phyloP scores from a whole-genome alignment of 2,329 filamentous ascomycete genomes.

The Dothideomycetes sp. region DNA sequence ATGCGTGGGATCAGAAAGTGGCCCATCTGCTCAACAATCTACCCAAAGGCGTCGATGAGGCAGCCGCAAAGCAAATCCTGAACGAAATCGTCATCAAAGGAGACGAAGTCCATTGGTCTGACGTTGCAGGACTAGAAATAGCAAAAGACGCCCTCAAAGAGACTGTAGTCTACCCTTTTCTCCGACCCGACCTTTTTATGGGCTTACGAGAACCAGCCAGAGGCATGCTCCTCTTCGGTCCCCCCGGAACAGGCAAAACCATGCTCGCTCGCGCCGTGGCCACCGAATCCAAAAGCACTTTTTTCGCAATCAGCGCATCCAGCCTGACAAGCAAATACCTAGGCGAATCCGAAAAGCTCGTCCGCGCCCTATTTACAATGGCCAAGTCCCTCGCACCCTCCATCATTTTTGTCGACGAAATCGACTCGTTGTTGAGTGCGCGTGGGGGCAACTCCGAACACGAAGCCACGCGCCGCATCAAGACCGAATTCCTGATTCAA shows the following conservation, averaged over 20 bases:
- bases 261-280: slow-evolving; percentile 94
- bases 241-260: slow-evolving; percentile 95
- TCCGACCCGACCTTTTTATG: slow-evolving; percentile 91
- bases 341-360: slow-evolving; percentile 92
- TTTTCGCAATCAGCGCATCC: slow-evolving; percentile 93
- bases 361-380: slow-evolving; percentile 81
- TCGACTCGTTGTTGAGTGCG: slow-evolving; percentile 82
- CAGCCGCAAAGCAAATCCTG: slow-evolving; percentile 79
- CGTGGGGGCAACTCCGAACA: slow-evolving; percentile 77
- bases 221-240: slow-evolving; percentile 92
- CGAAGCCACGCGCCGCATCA: slow-evolving; percentile 85
- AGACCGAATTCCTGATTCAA: slow-evolving; percentile 95
- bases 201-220: slow-evolving; percentile 85
- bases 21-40: slow-evolving; percentile 61
- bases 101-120: slow-evolving; percentile 88
- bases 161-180: slow-evolving; percentile 91
- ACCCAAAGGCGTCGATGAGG: slow-evolving; percentile 69
- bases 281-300: slow-evolving; percentile 87
- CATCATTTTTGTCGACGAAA: slow-evolving; percentile 98
- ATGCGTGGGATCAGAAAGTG: slow-evolving; percentile 51
- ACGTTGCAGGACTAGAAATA: slow-evolving; percentile 80
- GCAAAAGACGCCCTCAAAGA: slow-evolving; percentile 91
- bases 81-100: slow-evolving; percentile 94
- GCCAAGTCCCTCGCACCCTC: slow-evolving; percentile 82
- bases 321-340: slow-evolving; percentile 93